These are phyloP conservation scores for Aspergillus aculeatus DNA, from an alignment of 2,329 filamentous ascomycete genomes.

Conservation along the genomic window DNA sequence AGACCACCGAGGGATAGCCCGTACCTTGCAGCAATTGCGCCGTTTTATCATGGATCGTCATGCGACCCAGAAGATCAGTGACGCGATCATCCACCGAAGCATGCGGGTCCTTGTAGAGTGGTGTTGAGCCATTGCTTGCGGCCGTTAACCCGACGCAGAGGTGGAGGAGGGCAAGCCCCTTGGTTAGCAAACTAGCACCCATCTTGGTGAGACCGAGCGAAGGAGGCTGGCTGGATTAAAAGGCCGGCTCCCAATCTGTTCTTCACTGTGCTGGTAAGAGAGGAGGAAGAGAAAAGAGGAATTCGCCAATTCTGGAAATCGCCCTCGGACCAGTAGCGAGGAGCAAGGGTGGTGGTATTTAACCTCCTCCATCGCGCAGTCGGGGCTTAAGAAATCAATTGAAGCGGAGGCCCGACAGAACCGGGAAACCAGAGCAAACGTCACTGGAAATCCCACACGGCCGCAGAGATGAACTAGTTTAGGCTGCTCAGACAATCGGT, in stretches of 20 bases:
- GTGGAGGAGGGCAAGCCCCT: slow-evolving; percentile 28
- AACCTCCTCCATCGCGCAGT: neutral
- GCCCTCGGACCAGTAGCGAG: neutral
- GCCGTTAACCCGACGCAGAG: slow-evolving; percentile 20
- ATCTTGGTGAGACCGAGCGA: slow-evolving; percentile 1
- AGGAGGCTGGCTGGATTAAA: neutral
- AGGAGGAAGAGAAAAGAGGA: neutral
- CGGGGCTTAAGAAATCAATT: neutral
- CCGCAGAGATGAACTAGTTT: neutral
- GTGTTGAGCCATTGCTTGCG: slow-evolving; percentile 20
- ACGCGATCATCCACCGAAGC: slow-evolving; percentile 65
- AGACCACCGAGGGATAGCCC: neutral
- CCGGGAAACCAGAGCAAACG: neutral
- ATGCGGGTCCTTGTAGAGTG: slow-evolving; percentile 61
- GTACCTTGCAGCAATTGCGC: slow-evolving; percentile 63
- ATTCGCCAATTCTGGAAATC: neutral
- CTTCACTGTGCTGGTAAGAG: neutral
- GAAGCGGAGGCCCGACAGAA: neutral
- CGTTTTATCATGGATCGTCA: slow-evolving; percentile 73
- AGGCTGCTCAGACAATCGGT: slow-evolving; percentile 3
- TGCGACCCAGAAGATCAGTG: slow-evolving; percentile 65
- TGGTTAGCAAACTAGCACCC: slow-evolving; percentile 20
- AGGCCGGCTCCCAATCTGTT: neutral
- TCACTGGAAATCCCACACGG: neutral
- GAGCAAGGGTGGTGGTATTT: neutral